phyloP scores from a whole-genome alignment of 352 stramenopile species.

The Globisporangium solare region DNA sequence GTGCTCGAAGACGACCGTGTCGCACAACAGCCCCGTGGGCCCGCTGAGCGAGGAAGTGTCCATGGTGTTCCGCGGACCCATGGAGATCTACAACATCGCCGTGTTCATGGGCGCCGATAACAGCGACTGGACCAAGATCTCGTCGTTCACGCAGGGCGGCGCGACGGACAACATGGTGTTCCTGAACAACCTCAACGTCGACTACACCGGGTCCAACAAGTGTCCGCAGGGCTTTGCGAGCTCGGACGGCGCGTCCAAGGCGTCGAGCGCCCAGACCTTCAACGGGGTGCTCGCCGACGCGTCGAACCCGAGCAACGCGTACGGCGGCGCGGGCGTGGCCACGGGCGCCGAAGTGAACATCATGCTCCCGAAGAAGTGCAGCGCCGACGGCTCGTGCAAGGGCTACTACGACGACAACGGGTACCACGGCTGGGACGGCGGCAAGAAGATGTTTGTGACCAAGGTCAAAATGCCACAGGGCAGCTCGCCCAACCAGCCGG shows the following conservation, averaged over 20 bases:
- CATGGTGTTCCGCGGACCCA: constrained; percentile 59
- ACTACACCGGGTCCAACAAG: constrained; percentile 35
- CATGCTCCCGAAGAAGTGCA: constrained; percentile 40
- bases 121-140: constrained; percentile 19
- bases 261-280: constrained; percentile 30
- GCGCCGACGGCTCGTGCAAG: constrained; percentile 14
- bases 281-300: constrained; percentile 39
- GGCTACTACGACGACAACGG: constrained; percentile 14
- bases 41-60: constrained; percentile 56
- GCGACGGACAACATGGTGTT: constrained; percentile 56
- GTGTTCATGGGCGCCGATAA: constrained; percentile 32
- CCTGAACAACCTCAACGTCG: constrained; percentile 77
- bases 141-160: constrained; percentile 36
- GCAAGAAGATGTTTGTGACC: constrained; percentile 26
- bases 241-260: constrained; percentile 28
- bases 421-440: constrained; percentile 18
- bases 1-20: constrained; percentile 38
- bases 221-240: constrained; percentile 52
- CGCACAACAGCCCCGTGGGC: constrained; percentile 41
- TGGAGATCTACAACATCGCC: constrained; percentile 57
- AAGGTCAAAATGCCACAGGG: constrained; percentile 22
- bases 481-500: constrained; percentile 15
- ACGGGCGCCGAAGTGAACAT: constrained; percentile 69
- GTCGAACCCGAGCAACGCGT: constrained; percentile 21
- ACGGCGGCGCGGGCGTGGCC: constrained; percentile 34